These are phyloP conservation scores for Pulveroboletus ravenelii DNA, from an alignment of 768 basidiomycete species.

Conservation along the genomic window DNA sequence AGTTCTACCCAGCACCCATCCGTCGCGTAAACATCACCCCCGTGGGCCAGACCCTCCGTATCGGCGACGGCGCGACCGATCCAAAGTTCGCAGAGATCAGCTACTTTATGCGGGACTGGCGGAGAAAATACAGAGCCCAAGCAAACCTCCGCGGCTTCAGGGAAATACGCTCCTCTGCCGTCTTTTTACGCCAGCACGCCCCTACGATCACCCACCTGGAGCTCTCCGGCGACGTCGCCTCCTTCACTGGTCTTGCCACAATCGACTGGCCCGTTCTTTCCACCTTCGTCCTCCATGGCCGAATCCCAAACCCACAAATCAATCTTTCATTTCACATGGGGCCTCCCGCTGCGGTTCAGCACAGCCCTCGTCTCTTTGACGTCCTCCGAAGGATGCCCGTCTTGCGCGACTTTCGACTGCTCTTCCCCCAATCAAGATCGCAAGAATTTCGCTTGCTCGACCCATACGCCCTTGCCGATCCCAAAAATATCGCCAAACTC, in stretches of 20 bases:
- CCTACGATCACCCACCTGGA: constrained; percentile 28
- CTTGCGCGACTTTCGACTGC: constrained; percentile 28
- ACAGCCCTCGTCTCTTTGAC: constrained; percentile 22
- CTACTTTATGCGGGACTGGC: constrained; percentile 35
- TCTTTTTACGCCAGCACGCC: constrained; percentile 30
- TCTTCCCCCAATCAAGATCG: constrained; percentile 28
- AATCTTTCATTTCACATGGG: constrained; percentile 15
- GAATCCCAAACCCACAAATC: constrained; percentile 17
- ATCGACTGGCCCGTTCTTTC: constrained; percentile 29
- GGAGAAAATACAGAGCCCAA: constrained; percentile 33
- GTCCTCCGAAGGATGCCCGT: constrained; percentile 29
- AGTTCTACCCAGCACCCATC: constrained; percentile 25
- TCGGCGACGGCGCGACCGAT: constrained; percentile 33
- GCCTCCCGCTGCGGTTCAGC: neutral
- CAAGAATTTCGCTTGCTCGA: constrained; percentile 29
- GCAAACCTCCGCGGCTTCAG: constrained; percentile 26
- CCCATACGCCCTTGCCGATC: constrained; percentile 14
- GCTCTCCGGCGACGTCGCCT: constrained; percentile 28
- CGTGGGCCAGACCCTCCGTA: constrained; percentile 33
- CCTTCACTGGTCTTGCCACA: constrained; percentile 24
- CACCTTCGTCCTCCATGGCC: constrained; percentile 31
- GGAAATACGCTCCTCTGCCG: constrained; percentile 28
- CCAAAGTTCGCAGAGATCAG: constrained; percentile 29
- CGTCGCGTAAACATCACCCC: constrained; percentile 27
- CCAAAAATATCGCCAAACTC: constrained; percentile 23